phyloP scores from a whole-genome alignment of 192 early-diverging fungal genomes.

The Entomortierella parvispora region DNA sequence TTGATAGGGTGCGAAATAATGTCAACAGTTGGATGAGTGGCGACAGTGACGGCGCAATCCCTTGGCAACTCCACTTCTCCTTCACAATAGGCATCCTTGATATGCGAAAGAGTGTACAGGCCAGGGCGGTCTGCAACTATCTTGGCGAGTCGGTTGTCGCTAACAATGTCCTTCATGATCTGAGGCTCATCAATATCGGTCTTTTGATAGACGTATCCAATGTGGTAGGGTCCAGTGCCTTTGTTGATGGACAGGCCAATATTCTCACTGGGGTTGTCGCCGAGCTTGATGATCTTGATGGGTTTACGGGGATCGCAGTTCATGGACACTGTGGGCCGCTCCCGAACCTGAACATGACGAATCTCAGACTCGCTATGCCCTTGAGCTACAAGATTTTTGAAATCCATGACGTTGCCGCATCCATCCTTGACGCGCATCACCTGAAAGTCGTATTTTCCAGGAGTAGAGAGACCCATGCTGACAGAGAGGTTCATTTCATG shows the following conservation, averaged over 20 bases:
- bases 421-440: constrained; percentile 35
- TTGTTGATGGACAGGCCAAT: constrained; percentile 24
- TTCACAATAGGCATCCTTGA: constrained; percentile 34
- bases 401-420: constrained; percentile 32
- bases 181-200: constrained; percentile 37
- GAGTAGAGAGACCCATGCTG: constrained; percentile 26
- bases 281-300: constrained; percentile 34
- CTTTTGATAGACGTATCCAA: constrained; percentile 41
- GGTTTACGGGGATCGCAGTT: constrained; percentile 27
- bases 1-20: constrained; percentile 34
- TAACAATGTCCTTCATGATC: constrained; percentile 24
- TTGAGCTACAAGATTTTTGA: constrained; percentile 20
- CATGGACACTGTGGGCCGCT: constrained; percentile 25
- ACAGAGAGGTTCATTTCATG: constrained; percentile 45
- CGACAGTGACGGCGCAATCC: constrained; percentile 36
- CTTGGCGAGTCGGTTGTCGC: background rate
- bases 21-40: constrained; percentile 27
- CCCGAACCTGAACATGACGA: constrained; percentile 35
- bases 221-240: constrained; percentile 23
- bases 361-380: constrained; percentile 35
- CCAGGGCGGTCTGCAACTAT: constrained; percentile 30
- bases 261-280: constrained; percentile 1
- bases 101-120: constrained; percentile 34
- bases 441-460: constrained; percentile 33
- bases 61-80: constrained; percentile 25